phyloP scores from a whole-genome alignment of 768 basidiomycete species.

The Mycena amicta region DNA sequence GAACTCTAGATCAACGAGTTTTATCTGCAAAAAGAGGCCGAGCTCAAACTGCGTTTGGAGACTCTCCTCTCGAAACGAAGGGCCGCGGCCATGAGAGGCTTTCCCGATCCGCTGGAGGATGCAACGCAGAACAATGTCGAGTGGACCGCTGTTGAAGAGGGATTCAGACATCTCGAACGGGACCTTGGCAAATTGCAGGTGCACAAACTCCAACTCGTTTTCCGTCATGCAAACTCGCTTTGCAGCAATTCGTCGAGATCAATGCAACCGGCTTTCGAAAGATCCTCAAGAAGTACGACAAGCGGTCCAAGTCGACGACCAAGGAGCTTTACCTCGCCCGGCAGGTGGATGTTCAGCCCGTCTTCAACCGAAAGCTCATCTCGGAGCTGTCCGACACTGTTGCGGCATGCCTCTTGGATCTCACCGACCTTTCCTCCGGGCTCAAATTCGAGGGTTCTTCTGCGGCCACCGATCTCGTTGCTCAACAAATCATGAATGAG shows the following conservation, averaged over 20 bases:
- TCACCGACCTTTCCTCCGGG: slow-evolving; percentile 74
- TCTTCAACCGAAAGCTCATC: slow-evolving; percentile 96
- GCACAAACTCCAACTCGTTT: slow-evolving; percentile 22
- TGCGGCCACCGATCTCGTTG: slow-evolving; percentile 74
- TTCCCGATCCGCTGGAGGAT: slow-evolving; percentile 69
- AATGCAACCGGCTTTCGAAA: slow-evolving; percentile 97
- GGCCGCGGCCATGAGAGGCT: slow-evolving; percentile 71
- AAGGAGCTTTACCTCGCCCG: slow-evolving; percentile 95
- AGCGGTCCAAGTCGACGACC: slow-evolving; percentile 91
- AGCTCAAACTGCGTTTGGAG: slow-evolving; percentile 88
- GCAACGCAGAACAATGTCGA: slow-evolving; percentile 73
- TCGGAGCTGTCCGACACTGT: slow-evolving; percentile 94
- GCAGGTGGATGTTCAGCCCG: slow-evolving; percentile 98
- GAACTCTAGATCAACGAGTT: slow-evolving; percentile 88
- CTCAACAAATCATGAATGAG: slow-evolving; percentile 70
- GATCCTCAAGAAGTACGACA: slow-evolving; percentile 98
- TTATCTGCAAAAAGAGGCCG: slow-evolving; percentile 96
- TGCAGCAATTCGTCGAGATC: slow-evolving; percentile 93
- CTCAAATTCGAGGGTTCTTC: slow-evolving; percentile 74
- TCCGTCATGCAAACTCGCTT: slow-evolving; percentile 25
- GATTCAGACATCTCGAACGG: slow-evolving; percentile 90
- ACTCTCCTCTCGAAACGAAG: slow-evolving; percentile 93
- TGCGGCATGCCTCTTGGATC: slow-evolving; percentile 77
- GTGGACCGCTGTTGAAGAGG: slow-evolving; percentile 96
- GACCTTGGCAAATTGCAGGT: slow-evolving; percentile 96